Base-by-base conservation (phyloP, 179 eudicot species). In the Beta macrorhiza region DNA sequence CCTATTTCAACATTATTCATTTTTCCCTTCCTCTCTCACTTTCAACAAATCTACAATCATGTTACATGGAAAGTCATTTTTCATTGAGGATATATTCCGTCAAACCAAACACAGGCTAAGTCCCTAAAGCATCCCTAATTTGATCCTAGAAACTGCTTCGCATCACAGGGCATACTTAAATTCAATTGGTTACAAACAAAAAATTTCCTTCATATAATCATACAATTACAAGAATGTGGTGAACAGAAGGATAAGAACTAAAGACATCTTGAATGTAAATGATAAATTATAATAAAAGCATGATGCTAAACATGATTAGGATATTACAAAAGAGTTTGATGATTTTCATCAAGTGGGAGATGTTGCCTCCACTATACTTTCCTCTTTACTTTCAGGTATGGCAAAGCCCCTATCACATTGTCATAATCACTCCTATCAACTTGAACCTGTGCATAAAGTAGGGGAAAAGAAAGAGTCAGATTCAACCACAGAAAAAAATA, bases 331-430 rank as follows among this genome's bases (percentile, higher is more conserved):
- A 67, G 49, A n/a, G 67, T 29, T 62, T 56, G 64, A 12, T 22
- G 44, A 47, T 67, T 32, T 62, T 57, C 64, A 47, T 74, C 65
- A 78, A 63, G 37, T 52, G 47, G 57, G 29, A 77, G 7, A 64
- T 47, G 65, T 29, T 13, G 65, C 62, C 63, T 78, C 78, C 25
- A 49, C 87, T 89, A 86, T 61, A 86, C 90, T 42, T 82, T 79
- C 57, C 99, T 90, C 80, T 95, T 93, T 25, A 93, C 99, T 88
- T 95, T 95, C 89, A 95, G 86, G 85, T 95, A 93, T 4, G 99
- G 98, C 91, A 92, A 85, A 17, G 95, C 93, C 55, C 78, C 78
- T 4, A 75, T 75, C 63, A 75, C 78, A 75, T 75, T 75, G 67
- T 75, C 52, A 10, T 75, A 95, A 84, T 95, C 98, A 67, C 99